Conservation (phyloP, 2,329 filamentous ascomycete species). For the Aspergillus awamori region DNA sequence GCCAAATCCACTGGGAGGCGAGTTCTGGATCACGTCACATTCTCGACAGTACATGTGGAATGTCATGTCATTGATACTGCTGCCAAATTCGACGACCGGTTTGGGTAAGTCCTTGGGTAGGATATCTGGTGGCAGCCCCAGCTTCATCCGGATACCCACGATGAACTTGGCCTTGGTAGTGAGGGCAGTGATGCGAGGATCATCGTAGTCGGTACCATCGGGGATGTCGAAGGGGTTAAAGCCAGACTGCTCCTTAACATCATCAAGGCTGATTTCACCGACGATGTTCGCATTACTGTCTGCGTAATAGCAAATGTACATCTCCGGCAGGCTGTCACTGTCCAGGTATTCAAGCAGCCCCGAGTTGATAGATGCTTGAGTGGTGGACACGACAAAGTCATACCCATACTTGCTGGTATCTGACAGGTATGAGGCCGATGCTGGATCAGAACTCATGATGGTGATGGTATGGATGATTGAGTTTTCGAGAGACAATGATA, state of each 20-base stretch:
- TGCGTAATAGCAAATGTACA: conserved; percentile 11
- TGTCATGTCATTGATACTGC: too few relatives aligned
- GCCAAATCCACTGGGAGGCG: background rate
- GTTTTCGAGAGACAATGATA: too few relatives aligned
- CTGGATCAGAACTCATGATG: background rate
- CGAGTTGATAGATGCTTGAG: conserved; percentile 13
- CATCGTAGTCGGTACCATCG: background rate
- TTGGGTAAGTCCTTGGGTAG: background rate
- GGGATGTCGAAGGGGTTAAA: conserved; percentile 11
- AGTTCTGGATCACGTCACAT: conserved; percentile 1
- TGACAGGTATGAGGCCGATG: background rate
- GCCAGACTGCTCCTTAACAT: background rate
- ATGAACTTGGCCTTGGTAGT: background rate
- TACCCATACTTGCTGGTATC: background rate
- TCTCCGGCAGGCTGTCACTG: background rate
- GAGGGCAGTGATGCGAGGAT: background rate
- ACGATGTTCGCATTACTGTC: background rate
- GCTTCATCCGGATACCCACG: conserved; percentile 5
- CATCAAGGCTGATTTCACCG: conserved; percentile 4
- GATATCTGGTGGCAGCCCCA: conserved; percentile 3
- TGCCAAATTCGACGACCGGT: too few relatives aligned
- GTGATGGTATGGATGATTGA: background rate
- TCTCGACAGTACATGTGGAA: conserved; percentile 6
- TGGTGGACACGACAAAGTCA: conserved; percentile 15
- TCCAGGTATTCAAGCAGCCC: conserved; percentile 1